phyloP scores from a whole-genome alignment of 1,284 basidiomycete species.

The Malassezia brasiliensis region DNA sequence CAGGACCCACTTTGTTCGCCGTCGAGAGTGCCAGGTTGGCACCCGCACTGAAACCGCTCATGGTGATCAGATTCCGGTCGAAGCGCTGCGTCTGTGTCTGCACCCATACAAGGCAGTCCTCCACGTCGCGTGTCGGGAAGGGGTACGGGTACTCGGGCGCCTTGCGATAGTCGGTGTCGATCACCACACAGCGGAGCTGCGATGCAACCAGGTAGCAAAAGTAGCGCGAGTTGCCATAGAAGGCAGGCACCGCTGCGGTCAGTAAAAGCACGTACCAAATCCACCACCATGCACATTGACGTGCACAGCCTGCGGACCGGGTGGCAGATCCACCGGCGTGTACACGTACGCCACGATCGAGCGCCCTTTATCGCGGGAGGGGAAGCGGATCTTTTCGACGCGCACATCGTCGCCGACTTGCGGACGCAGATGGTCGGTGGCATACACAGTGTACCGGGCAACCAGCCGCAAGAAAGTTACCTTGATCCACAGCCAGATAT shows the following conservation, averaged over 20 bases:
- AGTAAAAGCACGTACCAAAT: constrained; percentile 18
- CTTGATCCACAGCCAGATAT: constrained; percentile 3
- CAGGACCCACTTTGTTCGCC: constrained; percentile 19
- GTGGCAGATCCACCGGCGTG: constrained; percentile 17
- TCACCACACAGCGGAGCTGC: constrained; percentile 8
- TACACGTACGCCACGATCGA: constrained; percentile 26
- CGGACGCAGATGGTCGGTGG: constrained; percentile 15
- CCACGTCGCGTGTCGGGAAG: constrained; percentile 23
- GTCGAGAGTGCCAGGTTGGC: constrained; percentile 34
- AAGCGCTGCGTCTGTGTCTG: constrained; percentile 21
- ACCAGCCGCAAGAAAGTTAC: constrained; percentile 9
- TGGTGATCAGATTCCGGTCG: constrained; percentile 22
- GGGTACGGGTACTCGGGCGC: constrained; percentile 40
- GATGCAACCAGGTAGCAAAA: constrained; percentile 22
- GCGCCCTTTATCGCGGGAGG: constrained; percentile 25
- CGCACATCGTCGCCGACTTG: constrained; percentile 9
- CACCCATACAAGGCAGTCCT: constrained; percentile 23
- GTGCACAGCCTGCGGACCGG: constrained; percentile 20
- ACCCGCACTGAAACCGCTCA: constrained; percentile 38
- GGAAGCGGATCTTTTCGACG: constrained; percentile 17
- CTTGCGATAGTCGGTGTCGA: constrained; percentile 26
- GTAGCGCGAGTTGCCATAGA: constrained; percentile 15
- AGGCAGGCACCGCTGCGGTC: constrained; percentile 12
- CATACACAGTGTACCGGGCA: constrained; percentile 2
- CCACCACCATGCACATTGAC: constrained; percentile 26